phyloP scores from a whole-genome alignment of 2,329 filamentous ascomycete species.

The Paradendryphiella salina region DNA sequence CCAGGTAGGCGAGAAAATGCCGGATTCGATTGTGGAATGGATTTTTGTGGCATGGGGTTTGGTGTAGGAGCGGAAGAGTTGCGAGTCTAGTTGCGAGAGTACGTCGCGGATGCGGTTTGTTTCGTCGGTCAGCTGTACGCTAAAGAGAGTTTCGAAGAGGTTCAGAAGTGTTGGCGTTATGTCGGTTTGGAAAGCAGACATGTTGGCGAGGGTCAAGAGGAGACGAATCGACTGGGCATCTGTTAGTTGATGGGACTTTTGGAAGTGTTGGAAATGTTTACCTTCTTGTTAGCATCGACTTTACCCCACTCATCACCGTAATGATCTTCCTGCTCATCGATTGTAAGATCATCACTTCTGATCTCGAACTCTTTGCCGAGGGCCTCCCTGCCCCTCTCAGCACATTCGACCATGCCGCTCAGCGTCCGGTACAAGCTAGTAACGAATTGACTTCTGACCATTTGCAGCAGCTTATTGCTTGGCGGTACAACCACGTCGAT shows the following conservation, averaged over 20 bases:
- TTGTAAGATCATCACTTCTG: constrained; percentile 55
- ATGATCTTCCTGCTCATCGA: constrained; percentile 35
- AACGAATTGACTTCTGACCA: constrained; percentile 90
- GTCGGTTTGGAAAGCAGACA: constrained; percentile 78
- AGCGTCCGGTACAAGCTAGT: constrained; percentile 91
- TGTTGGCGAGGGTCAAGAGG: constrained; percentile 90
- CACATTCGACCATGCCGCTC: constrained; percentile 96
- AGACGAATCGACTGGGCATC: constrained; percentile 77
- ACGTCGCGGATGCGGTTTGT: constrained; percentile 89
- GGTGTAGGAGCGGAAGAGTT: constrained; percentile 91
- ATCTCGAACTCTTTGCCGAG: constrained; percentile 60
- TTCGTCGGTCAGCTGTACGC: constrained; percentile 91
- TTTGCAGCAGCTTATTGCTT: constrained; percentile 82
- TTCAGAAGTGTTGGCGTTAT: constrained; percentile 86
- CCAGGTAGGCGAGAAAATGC: constrained; percentile 74
- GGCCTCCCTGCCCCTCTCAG: constrained; percentile 72
- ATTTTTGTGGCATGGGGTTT: constrained; percentile 62
- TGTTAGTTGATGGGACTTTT: background rate
- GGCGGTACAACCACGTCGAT: constrained; percentile 85
- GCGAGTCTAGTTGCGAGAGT: constrained; percentile 83
- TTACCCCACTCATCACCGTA: constrained; percentile 33
- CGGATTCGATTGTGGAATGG: constrained; percentile 69
- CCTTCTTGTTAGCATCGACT: constrained; percentile 45
- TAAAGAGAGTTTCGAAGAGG: constrained; percentile 92
- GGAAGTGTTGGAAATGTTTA: constrained; percentile 16